phyloP scores from a whole-genome alignment of 257 asterid species.

The Phtheirospermum japonicum region DNA sequence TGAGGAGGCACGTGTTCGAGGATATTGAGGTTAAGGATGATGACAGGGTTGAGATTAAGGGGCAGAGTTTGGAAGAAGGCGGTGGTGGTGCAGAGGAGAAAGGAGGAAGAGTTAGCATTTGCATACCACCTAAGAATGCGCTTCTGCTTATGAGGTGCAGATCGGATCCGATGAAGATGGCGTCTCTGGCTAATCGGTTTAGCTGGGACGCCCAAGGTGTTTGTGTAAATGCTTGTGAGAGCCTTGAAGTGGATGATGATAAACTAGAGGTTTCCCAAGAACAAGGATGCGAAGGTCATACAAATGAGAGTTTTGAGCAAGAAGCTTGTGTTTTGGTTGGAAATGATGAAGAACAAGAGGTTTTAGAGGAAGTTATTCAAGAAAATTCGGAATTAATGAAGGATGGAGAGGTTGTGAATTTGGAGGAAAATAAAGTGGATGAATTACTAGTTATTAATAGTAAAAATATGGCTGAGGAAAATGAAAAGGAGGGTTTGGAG shows the following conservation, averaged over 20 bases:
- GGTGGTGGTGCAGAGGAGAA: slow-evolving; percentile 45
- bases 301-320: background rate
- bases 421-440: slow-evolving; percentile 16
- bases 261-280: slow-evolving; percentile 23
- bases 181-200: slow-evolving; percentile 56
- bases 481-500: slow-evolving; percentile 20
- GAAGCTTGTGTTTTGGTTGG: slow-evolving; percentile 26
- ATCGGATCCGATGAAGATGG: slow-evolving; percentile 96
- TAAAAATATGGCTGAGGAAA: slow-evolving; percentile 29
- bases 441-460: background rate
- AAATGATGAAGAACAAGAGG: slow-evolving; percentile 28
- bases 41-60: slow-evolving; percentile 50
- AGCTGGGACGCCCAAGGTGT: slow-evolving; percentile 52
- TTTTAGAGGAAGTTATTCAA: slow-evolving; percentile 19
- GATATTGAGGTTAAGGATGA: slow-evolving; percentile 74
- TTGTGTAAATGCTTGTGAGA: slow-evolving; percentile 23
- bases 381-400: slow-evolving; percentile 18
- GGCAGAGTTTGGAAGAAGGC: slow-evolving; percentile 28
- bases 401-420: slow-evolving; percentile 4
- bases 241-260: slow-evolving; percentile 29
- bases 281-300: background rate
- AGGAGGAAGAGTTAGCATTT: slow-evolving; percentile 64
- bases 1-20: slow-evolving; percentile 90
- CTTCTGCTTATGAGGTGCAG: slow-evolving; percentile 89
- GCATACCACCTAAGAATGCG: slow-evolving; percentile 94